Percentiles rank a stretch among this genome's conserved stretches.
Conservation (phyloP, 345 rosid genomes). For the Atalantia buxifolia region DNA sequence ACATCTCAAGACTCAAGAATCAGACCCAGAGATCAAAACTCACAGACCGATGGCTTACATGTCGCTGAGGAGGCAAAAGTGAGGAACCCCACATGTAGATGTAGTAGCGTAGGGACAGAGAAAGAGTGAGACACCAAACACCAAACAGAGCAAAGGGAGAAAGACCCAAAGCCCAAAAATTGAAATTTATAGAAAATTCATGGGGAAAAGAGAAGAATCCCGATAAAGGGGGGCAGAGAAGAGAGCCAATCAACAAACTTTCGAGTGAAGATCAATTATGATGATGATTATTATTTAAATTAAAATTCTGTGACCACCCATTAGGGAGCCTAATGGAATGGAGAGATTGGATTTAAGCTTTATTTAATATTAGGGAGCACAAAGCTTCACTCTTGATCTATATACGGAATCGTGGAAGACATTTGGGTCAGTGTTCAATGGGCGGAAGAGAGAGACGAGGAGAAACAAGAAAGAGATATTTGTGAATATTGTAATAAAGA, state of each 20-base stretch:
- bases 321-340: neutral
- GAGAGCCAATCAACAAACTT: conserved; percentile 20
- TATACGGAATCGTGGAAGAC: conserved; percentile 35
- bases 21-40: conserved; percentile 14
- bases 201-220: conserved; percentile 38
- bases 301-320: neutral
- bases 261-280: conserved; percentile 7
- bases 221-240: conserved; percentile 19
- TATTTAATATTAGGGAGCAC: conserved; percentile 19
- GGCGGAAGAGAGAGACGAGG: neutral
- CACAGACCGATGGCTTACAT: conserved; percentile 35
- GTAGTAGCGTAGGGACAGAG: neutral
- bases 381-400: conserved; percentile 35
- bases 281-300: neutral
- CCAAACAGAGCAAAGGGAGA: conserved; percentile 11
- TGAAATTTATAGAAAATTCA: conserved; percentile 21
- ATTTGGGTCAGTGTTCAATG: conserved; percentile 26
- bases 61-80: conserved; percentile 36
- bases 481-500: conserved; percentile 25
- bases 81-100: conserved; percentile 34
- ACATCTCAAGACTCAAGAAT: conserved; percentile 28
- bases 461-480: conserved; percentile 9
- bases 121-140: conserved; percentile 1
- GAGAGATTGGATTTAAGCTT: conserved; percentile 3
- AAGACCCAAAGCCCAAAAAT: conserved; percentile 21